A percentile compares a stretch with the other conserved stretches of the same genome.
phyloP scores from a whole-genome alignment of 805 yeast species.

The Pichia eremophila region DNA sequence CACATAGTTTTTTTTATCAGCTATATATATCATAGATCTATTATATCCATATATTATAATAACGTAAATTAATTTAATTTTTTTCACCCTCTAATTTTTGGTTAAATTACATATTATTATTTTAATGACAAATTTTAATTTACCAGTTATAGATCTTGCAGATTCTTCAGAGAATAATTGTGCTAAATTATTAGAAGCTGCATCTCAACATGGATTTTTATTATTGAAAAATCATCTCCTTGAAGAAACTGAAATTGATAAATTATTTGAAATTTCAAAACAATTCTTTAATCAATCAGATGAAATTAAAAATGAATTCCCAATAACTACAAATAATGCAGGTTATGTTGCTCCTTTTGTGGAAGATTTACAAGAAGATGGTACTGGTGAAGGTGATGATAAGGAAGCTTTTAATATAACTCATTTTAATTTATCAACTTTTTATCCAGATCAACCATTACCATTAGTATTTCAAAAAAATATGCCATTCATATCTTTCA shows the following conservation, averaged over 20 bases:
- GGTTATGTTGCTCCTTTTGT: slow-evolving; percentile 38
- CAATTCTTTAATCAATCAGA: slow-evolving; percentile 31
- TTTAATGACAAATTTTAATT: not conserved
- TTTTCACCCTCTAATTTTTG: too few species aligned
- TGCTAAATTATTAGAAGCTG: slow-evolving; percentile 37
- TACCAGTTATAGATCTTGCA: slow-evolving; percentile 2
- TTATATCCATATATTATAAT: too few species aligned
- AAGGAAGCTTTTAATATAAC: slow-evolving; percentile 64
- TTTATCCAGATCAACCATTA: slow-evolving; percentile 30
- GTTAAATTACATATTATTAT: not conserved
- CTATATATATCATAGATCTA: too few species aligned
- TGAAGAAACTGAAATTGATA: slow-evolving; percentile 29
- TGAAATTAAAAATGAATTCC: slow-evolving; percentile 25
- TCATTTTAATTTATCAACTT: slow-evolving; percentile 38
- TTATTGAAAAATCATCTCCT: slow-evolving; percentile 41
- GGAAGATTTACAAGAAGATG: slow-evolving; percentile 25
- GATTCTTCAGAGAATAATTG: slow-evolving; percentile 1
- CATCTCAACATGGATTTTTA: slow-evolving; percentile 37
- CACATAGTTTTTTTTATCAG: too few species aligned
- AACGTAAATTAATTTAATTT: too few species aligned
- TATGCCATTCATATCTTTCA: slow-evolving; percentile 26
- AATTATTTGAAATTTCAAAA: slow-evolving; percentile 29
- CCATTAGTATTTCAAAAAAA: slow-evolving; percentile 42
- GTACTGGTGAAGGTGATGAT: slow-evolving; percentile 40
- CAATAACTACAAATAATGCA: slow-evolving; percentile 31